Base-by-base conservation (phyloP, 345 rosid species). In the Ricinus communis region DNA sequence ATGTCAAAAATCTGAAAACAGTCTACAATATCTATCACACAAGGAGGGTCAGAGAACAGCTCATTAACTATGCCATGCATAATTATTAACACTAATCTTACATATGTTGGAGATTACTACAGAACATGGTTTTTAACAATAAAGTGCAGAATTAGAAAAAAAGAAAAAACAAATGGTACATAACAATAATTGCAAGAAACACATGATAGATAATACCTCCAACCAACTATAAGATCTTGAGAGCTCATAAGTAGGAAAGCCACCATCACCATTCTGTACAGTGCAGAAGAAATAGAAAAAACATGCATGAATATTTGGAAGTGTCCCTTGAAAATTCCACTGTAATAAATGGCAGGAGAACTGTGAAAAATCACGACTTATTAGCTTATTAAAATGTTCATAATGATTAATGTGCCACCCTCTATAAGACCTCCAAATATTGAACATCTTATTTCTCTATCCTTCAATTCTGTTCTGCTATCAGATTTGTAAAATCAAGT, bases 181-280 rank as follows among this genome's bases (percentile, higher is more conserved):
- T 11, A 22, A 45, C 40, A 40, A 53, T 51, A 5, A 67, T 31
- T 27, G 16, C 58, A 68, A 49, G 64, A 55, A 57, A 79, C 63
- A 63, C 40, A 30, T 52, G 49, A n/a, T 45, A 15, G 15, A 31
- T 18, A 52, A 73, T 85, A 91, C 96, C 98, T 91, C 98, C 85
- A 94, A 79, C 96, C 97, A 91, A 54, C 73, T 74, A 75, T 91
- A 91, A 55, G 97, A 94, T 82, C 97, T 87, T 62, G 96, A 89
- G 63, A 93, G 92, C 82, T 90, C 98, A 85, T 91, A 93, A 36
- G 98, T 91, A 36, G 97, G 96, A 9, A 85, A 82, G 66, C 98
- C 85, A 64, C 98, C 98, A 46, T 86, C 90, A 46, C 65, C 82
- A 79, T 93, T 93, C 98, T 93, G 87, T 62, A 57, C 7, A 33